Conservation (phyloP, 306 rosid species). For the Prunus armeniaca region DNA sequence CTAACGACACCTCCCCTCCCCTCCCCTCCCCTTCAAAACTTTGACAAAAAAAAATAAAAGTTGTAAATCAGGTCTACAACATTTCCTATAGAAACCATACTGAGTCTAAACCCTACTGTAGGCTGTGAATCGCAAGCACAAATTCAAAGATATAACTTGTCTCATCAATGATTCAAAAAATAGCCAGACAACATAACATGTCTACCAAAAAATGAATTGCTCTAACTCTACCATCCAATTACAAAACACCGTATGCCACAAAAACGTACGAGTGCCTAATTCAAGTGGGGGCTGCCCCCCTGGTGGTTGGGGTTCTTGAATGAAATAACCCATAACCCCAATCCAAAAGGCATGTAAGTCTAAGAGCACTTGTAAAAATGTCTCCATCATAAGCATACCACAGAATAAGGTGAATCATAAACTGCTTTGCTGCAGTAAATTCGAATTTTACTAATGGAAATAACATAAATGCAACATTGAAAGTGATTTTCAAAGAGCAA, state of each 20-base stretch:
- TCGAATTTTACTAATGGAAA: not conserved
- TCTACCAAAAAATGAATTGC: not conserved
- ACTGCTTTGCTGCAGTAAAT: no score
- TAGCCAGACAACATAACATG: not conserved
- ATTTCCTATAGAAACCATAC: no score
- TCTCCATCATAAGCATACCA: slow-evolving; percentile 4
- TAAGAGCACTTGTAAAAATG: slow-evolving; percentile 1
- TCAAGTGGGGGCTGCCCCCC: not conserved
- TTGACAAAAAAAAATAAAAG: no score
- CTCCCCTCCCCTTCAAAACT: no score
- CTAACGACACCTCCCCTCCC: no score
- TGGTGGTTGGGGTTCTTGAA: not conserved
- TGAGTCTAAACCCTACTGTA: no score
- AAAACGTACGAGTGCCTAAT: not conserved
- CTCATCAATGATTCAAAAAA: not conserved
- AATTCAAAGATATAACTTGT: not conserved
- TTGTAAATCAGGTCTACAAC: no score
- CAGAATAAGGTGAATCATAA: slow-evolving; percentile 8
- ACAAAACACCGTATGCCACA: not conserved
- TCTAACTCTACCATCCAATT: no score
- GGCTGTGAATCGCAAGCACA: not conserved
- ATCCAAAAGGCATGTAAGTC: not conserved
- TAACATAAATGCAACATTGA: not conserved
- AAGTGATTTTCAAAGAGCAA: not conserved
- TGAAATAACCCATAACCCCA: not conserved